These are phyloP conservation scores for Mrakia hoshinonis DNA, from an alignment of 768 basidiomycete genomes.

Conservation along the genomic window DNA sequence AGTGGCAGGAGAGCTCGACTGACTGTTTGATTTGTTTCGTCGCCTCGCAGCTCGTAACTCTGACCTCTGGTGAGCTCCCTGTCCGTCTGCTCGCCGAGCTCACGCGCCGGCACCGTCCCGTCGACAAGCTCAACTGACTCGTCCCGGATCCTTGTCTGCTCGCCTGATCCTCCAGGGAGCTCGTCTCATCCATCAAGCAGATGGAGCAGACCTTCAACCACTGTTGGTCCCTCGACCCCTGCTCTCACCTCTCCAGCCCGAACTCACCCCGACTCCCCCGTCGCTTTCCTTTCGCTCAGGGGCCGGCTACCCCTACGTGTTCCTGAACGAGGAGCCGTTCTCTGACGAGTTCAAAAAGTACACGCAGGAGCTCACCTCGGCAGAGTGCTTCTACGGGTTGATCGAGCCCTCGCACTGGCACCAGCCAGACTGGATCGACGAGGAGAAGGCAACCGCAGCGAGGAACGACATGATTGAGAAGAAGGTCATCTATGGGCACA, in stretches of 20 bases:
- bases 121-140: not conserved
- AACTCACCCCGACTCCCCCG: not conserved
- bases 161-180: slow-evolving; percentile 37
- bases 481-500: slow-evolving; percentile 46
- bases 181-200: slow-evolving; percentile 60
- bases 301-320: slow-evolving; percentile 65
- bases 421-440: slow-evolving; percentile 72
- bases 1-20: not conserved
- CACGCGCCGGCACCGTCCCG: not conserved
- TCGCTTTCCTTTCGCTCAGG: slow-evolving; percentile 31
- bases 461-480: slow-evolving; percentile 57
- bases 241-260: not conserved
- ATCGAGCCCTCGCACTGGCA: slow-evolving; percentile 59
- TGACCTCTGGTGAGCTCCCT: slow-evolving; percentile 44
- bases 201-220: slow-evolving; percentile 83
- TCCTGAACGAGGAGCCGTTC: slow-evolving; percentile 74
- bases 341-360: slow-evolving; percentile 60
- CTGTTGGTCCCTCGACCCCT: slow-evolving; percentile 33
- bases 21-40: not conserved
- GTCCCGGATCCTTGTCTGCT: slow-evolving; percentile 31
- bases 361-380: slow-evolving; percentile 51
- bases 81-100: not conserved
- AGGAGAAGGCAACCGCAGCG: slow-evolving; percentile 52
- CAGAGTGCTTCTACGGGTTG: slow-evolving; percentile 54
- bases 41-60: slow-evolving; percentile 49